These are phyloP conservation scores for Cynara cardunculus DNA, from an alignment of 129 eudicot genomes.

Conservation along the genomic window DNA sequence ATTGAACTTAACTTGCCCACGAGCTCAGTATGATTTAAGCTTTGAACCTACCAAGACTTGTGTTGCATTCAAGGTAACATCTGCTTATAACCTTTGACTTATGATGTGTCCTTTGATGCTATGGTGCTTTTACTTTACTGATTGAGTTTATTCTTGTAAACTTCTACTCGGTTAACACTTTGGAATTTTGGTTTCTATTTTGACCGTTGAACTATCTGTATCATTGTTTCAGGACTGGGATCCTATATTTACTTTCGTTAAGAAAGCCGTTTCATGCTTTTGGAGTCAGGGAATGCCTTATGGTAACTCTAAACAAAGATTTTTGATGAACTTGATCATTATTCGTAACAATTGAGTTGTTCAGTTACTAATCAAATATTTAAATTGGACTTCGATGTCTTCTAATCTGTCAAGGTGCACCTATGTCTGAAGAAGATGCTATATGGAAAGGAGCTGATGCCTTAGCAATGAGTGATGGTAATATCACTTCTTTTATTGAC, in stretches of 20 bases:
- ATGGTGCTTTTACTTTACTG: background rate
- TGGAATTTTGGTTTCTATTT: background rate
- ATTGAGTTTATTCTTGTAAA: background rate
- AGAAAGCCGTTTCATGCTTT: slow-evolving; percentile 47
- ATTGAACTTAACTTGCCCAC: slow-evolving; percentile 77
- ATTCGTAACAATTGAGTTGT: slow-evolving; percentile 4
- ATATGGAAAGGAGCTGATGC: slow-evolving; percentile 28
- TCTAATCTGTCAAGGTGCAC: slow-evolving; percentile 20
- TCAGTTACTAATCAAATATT: background rate
- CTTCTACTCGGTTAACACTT: background rate
- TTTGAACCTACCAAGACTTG: slow-evolving; percentile 65
- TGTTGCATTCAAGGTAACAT: slow-evolving; percentile 77
- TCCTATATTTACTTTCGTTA: slow-evolving; percentile 53
- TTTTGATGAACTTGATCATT: slow-evolving; percentile 1
- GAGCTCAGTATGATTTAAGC: slow-evolving; percentile 65
- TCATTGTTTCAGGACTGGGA: slow-evolving; percentile 69
- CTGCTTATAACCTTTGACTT: slow-evolving; percentile 5
- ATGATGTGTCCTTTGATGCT: background rate
- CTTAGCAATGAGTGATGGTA: slow-evolving; percentile 38
- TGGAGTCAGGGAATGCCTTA: slow-evolving; percentile 52
- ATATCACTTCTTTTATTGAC: background rate
- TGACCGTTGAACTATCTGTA: slow-evolving; percentile 15
- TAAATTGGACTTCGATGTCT: slow-evolving; percentile 15
- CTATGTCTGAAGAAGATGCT: slow-evolving; percentile 25
- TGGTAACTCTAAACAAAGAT: slow-evolving; percentile 32